These are phyloP conservation scores for Eimeria acervulina DNA, from an alignment of 169 alveolate genomes.

Conservation along the genomic window DNA sequence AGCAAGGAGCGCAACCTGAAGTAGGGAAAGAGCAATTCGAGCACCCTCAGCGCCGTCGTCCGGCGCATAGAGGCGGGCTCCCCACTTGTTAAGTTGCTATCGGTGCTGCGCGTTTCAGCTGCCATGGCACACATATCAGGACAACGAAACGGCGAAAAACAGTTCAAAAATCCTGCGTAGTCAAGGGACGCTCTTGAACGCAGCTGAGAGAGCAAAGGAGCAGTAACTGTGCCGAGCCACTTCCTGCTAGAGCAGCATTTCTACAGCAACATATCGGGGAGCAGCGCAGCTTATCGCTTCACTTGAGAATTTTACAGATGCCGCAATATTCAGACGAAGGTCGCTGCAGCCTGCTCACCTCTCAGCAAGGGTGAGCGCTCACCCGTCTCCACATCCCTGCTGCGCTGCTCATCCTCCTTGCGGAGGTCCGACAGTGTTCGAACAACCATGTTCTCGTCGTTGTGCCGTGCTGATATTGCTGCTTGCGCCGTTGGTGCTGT, in stretches of 20 bases:
- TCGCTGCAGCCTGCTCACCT: constrained; percentile 36
- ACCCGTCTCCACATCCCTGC: constrained; percentile 53
- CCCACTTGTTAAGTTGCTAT: constrained; percentile 45
- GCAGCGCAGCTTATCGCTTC: neutral
- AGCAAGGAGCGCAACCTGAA: constrained; percentile 85
- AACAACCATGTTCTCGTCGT: constrained; percentile 41
- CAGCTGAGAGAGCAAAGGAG: neutral
- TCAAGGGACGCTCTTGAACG: neutral
- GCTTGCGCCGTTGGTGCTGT: neutral
- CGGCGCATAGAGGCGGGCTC: constrained; percentile 57
- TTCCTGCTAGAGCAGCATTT: neutral
- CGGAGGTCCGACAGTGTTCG: constrained; percentile 81
- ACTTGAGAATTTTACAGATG: neutral
- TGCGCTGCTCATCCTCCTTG: constrained; percentile 78
- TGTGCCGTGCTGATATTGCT: neutral
- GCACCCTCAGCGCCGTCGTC: constrained; percentile 71
- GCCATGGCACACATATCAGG: constrained; percentile 34
- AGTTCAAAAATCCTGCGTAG: neutral
- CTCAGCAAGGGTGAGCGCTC: constrained; percentile 34
- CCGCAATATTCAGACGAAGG: neutral
- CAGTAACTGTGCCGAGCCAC: neutral
- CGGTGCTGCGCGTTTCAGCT: constrained; percentile 63
- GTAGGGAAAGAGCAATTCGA: constrained; percentile 86
- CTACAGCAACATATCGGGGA: neutral
- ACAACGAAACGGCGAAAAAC: neutral